A percentile compares a stretch with the other conserved stretches of the same genome.
phyloP scores from a whole-genome alignment of 2,329 filamentous ascomycete species.

The Cercospora canescens region DNA sequence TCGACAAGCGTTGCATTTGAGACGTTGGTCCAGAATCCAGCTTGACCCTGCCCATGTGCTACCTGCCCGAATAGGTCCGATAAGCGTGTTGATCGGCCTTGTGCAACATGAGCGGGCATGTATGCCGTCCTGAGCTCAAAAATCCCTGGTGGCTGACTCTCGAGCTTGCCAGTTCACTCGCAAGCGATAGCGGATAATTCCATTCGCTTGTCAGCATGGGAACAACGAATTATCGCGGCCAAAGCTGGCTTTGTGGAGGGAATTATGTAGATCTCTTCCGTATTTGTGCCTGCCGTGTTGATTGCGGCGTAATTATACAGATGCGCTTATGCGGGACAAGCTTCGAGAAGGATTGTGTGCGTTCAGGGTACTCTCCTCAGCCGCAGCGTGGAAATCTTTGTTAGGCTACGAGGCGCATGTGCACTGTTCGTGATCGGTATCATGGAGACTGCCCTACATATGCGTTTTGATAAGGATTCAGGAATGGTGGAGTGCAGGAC shows the following conservation, averaged over 20 bases:
- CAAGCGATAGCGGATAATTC: not conserved
- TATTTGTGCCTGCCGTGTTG: not conserved
- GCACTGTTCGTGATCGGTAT: not conserved
- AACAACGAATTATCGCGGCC: not conserved
- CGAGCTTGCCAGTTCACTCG: not conserved
- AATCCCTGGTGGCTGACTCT: not conserved
- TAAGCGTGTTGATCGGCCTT: not conserved
- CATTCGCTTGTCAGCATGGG: not conserved
- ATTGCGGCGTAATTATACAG: not conserved
- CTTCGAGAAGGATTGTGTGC: conserved; percentile 6
- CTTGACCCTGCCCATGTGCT: not conserved
- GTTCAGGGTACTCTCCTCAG: conserved; percentile 5
- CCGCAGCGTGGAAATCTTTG: not conserved
- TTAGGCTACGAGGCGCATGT: not conserved
- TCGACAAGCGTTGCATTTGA: not conserved
- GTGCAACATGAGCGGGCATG: not conserved
- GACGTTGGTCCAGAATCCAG: not conserved
- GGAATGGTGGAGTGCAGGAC: not conserved
- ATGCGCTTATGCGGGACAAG: conserved; percentile 3
- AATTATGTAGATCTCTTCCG: not conserved
- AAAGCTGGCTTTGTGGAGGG: not conserved
- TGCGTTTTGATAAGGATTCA: not conserved
- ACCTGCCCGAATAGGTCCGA: not conserved
- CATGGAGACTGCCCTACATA: not conserved
- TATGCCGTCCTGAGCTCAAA: not conserved